Base-by-base conservation (phyloP, 108 stramenopile species). In the Seminavis robusta region DNA sequence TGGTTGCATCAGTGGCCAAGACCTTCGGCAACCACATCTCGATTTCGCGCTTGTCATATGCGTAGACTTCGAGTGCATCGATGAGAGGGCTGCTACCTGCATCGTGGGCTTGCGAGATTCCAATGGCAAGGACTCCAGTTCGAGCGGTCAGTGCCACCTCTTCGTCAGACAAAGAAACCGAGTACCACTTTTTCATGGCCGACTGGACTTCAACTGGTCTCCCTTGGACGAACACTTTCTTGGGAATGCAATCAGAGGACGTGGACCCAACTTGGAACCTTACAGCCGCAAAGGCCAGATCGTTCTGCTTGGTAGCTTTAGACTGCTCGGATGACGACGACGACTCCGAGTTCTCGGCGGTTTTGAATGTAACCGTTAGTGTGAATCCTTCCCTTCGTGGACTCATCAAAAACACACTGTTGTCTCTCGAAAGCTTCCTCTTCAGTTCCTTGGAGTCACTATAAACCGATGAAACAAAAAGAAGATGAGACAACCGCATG, bases 41-140 rank as follows among this genome's bases (percentile, higher is more conserved):
- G 0, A 77, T 8, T 19, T 52, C 32, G 13, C 47, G 33, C 34
- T 71, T 55, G 10, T 65, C 55, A 11, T 63, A 33, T 23, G 64
- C 82, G 56, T 80, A 90, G 15, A 90, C 84, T 53, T 90, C 92
- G 29, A 93, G 50, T 0, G 79, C 59, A 67, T 93, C 92, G 20
- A 93, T 62, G 4, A 81, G 44, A 26, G 81, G 56, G 26, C 49
- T 59, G 48, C 54, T 74, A 4, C 59, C 37, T 23, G 56, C 36
- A 28, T 86, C 82, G 19, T 75, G 64, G 21, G 79, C 59, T 32
- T 68, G 63, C 6, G 69, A 77, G 37, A 92, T 70, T 44, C 61
- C 59, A 19, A 88, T 40, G 20, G 83, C 57, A 21, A 86, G 70
- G 43, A 69, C 71, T 7, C 92, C 92, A 46, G 61, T 83, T 53